Evolutionary conservation across 257 asterid species (phyloP).

Genomic region (Penstemon barbatus): DNA sequence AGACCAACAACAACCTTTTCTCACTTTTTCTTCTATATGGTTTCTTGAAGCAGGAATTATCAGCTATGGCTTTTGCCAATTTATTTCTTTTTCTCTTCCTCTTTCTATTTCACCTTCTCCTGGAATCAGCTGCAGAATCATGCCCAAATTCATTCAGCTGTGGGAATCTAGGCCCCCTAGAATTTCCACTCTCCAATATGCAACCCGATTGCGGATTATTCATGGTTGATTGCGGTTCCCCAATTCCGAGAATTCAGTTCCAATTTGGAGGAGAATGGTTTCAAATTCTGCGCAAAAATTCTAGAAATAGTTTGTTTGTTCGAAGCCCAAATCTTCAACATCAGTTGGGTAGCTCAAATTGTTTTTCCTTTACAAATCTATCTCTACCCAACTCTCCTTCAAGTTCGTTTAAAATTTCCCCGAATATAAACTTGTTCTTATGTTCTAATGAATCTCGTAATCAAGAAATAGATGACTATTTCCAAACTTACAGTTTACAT

Average conservation of each 20-base stretch:
- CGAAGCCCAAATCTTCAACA: not conserved
- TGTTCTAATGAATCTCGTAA: not conserved
- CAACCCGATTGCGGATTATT: constrained; percentile 38
- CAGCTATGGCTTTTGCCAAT: constrained; percentile 21
- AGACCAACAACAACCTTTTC: too few relatives aligned
- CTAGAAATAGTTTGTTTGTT: constrained; percentile 14
- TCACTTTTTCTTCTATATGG: too few relatives aligned
- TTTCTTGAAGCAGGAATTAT: too few relatives aligned
- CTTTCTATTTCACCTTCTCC: constrained; percentile 2
- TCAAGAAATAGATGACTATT: not conserved
- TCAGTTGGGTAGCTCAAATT: not conserved
- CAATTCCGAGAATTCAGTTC: constrained; percentile 28
- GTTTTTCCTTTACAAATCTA: not conserved
- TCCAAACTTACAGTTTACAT: not conserved
- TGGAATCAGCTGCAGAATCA: constrained; percentile 4
- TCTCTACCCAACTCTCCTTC: constrained; percentile 7
- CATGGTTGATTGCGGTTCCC: constrained; percentile 9
- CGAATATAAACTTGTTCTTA: constrained; percentile 29
- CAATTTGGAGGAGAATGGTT: not conserved
- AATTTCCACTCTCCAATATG: constrained; percentile 27
- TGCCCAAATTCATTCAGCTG: constrained; percentile 35
- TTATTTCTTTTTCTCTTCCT: not conserved
- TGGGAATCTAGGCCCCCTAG: constrained; percentile 23
- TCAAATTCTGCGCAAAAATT: not conserved
- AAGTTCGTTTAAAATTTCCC: constrained; percentile 21